Evolutionary conservation across 2,329 filamentous ascomycete species (phyloP).

Genomic region (Lecanicillium sp.): DNA sequence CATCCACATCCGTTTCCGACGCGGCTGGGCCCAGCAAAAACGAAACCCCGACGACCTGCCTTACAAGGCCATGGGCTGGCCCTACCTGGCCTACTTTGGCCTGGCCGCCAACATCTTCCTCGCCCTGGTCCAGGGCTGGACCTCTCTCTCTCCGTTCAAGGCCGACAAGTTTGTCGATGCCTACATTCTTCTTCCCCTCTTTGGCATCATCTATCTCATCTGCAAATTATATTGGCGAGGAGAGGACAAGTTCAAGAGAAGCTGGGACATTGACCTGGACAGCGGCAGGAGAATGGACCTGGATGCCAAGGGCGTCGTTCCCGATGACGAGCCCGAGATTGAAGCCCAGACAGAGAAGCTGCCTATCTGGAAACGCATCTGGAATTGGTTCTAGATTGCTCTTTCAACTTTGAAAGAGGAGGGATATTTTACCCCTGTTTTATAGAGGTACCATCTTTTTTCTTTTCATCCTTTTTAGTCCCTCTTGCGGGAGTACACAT

Average conservation of each 20-base stretch:
- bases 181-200: constrained; percentile 54
- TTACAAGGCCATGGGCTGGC: constrained; percentile 46
- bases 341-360: constrained; percentile 17
- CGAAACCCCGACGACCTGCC: constrained; percentile 46
- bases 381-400: constrained; percentile 30
- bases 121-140: constrained; percentile 55
- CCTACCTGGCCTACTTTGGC: constrained; percentile 53
- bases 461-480: too few relatives aligned
- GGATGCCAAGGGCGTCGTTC: constrained; percentile 30
- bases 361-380: constrained; percentile 36
- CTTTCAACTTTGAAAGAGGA: neutral
- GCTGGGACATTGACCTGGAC: constrained; percentile 47
- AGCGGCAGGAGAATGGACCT: constrained; percentile 48
- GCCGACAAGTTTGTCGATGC: constrained; percentile 55
- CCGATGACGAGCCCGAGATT: constrained; percentile 21
- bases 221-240: constrained; percentile 45
- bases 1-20: constrained; percentile 64
- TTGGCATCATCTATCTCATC: constrained; percentile 46
- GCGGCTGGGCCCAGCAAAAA: constrained; percentile 53
- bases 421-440: neutral
- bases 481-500: too few relatives aligned
- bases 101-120: constrained; percentile 50
- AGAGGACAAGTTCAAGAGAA: constrained; percentile 42
- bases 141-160: constrained; percentile 49
- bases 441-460: neutral